phyloP scores from a whole-genome alignment of 83 land plant species.

The Diphasiastrum complanatum region DNA sequence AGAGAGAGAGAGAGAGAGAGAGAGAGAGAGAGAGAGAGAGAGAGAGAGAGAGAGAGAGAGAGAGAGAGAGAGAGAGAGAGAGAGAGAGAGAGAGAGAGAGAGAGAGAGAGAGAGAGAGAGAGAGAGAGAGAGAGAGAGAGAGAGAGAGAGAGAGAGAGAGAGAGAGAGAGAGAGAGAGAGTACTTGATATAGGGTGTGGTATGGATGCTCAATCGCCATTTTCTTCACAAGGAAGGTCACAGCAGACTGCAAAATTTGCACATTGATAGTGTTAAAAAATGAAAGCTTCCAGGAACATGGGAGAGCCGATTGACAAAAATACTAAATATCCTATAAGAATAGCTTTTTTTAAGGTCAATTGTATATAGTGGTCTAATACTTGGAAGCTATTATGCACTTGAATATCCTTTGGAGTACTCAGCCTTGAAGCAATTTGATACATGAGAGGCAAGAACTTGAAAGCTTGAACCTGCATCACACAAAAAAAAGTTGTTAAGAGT shows the following conservation, averaged over 20 bases:
- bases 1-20: too few relatives aligned
- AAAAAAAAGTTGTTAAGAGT: too few relatives aligned
- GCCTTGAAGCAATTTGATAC: constrained; percentile 95
- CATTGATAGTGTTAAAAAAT: neutral
- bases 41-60: too few relatives aligned
- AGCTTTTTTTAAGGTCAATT: too few relatives aligned
- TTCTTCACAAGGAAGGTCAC: constrained; percentile 75
- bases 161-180: neutral
- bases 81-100: too few relatives aligned
- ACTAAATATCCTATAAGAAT: neutral
- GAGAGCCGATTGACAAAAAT: too few relatives aligned
- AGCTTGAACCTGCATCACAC: constrained; percentile 71
- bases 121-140: too few relatives aligned
- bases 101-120: too few relatives aligned
- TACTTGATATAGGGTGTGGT: constrained; percentile 93
- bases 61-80: too few relatives aligned
- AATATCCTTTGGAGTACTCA: constrained; percentile 62
- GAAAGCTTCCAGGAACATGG: too few relatives aligned
- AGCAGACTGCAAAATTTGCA: constrained; percentile 55
- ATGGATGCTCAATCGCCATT: constrained; percentile 94
- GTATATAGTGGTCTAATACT: constrained; percentile 29
- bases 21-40: too few relatives aligned
- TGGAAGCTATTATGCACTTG: constrained; percentile 60
- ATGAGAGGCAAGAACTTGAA: constrained; percentile 89
- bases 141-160: too few relatives aligned